Evolutionary conservation across 2,329 filamentous ascomycete species (phyloP), one percentile per base, ranked within the genome.

Genomic region (Aureobasidium pullulans): DNA sequence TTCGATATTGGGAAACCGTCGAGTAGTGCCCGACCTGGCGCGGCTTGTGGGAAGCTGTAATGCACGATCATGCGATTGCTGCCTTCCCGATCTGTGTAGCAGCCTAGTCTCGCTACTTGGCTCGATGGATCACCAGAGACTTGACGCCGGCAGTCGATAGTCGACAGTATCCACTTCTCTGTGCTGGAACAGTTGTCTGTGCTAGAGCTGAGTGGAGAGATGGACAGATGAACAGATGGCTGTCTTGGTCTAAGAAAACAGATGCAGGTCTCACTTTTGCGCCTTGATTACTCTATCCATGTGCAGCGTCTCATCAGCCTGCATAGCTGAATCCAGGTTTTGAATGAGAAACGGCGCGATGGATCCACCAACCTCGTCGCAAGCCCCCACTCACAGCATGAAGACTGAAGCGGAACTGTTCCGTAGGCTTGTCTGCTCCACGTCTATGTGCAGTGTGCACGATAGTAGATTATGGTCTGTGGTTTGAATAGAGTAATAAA

Each of bases 401-500:
- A 29, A 52, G 36, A 36, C 29, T 19, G 15, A 7, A 29, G 23
- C 48, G 48, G 34, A 52, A 40, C 13, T 39, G 23, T 15, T 39
- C 48, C 34, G 34, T n/a, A 6, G 28, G 11, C n/a, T n/a, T 39
- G 19, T 40, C 15, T 23, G 36, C 15, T 52, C 36, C 15, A 42
- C 34, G 15, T 16, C 49, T 52, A n/a, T 11, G 47, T 52, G 36
- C 39, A 32, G 29, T 13, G 13, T 23, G 13, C 37, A 32, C 15
- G 37, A 39, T 5, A 29, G 6, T 23, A 29, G 15, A n/a, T 43
- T 10, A 28, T 44, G 42, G 16, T n/a, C 19, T 15, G 40, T 46
- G 39, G 40, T 56, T 34, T 11, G 42, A 37, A 37, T 56, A 56
- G 42, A 56, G 52, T 56, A 56, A 56, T 56, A 44, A 16, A 56